These are phyloP conservation scores for Alternaria gaisen DNA, from an alignment of 2,329 filamentous ascomycete species.

Conservation along the genomic window DNA sequence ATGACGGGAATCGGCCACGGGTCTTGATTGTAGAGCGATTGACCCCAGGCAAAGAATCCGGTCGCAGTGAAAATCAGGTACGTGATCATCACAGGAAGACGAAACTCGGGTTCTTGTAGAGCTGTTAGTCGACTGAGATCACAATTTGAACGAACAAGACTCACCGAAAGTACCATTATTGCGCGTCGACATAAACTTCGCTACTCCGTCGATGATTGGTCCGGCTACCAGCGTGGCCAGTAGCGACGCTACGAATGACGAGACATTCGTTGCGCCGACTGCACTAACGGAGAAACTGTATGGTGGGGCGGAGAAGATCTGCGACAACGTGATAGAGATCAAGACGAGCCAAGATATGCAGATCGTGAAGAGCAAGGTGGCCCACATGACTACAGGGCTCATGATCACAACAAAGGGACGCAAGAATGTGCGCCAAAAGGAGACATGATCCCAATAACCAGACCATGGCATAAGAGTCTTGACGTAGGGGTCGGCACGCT, in stretches of 20 bases:
- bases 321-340: conserved; percentile 37
- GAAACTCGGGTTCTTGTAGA: conserved; percentile 34
- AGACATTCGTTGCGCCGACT: conserved; percentile 35
- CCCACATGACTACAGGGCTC: conserved; percentile 35
- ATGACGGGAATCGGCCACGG: conserved; percentile 39
- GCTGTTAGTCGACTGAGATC: background rate
- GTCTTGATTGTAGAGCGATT: conserved; percentile 26
- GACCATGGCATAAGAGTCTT: conserved; percentile 26
- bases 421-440: conserved; percentile 32
- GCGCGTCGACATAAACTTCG: conserved; percentile 33
- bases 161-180: conserved; percentile 35
- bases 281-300: conserved; percentile 37
- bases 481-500: conserved; percentile 14
- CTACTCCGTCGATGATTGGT: conserved; percentile 31
- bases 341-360: conserved; percentile 41
- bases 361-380: conserved; percentile 34
- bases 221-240: conserved; percentile 31
- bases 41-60: conserved; percentile 39
- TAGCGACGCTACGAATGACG: conserved; percentile 34
- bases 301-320: conserved; percentile 37
- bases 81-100: conserved; percentile 33
- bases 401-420: conserved; percentile 29
- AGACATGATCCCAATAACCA: conserved; percentile 32
- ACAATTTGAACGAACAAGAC: background rate
- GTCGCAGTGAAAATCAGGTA: conserved; percentile 33